Evolutionary conservation across 805 yeast genomes (phyloP).

Genomic region (Barnettozyma sp.): DNA sequence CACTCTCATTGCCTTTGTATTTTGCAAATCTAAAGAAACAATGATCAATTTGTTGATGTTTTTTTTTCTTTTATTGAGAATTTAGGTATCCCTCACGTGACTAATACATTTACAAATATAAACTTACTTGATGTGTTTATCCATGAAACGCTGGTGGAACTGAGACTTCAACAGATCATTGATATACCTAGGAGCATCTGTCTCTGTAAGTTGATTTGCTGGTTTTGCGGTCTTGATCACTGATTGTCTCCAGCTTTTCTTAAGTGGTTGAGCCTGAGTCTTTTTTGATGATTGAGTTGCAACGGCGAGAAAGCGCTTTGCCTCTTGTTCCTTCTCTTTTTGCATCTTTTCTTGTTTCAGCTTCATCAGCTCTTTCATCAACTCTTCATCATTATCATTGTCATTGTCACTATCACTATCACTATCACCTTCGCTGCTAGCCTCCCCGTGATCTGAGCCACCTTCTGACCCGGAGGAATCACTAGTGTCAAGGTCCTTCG

Average conservation of each 20-base stretch:
- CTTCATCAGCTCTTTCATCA: conserved; percentile 34
- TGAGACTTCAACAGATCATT: conserved; percentile 25
- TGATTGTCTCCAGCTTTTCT: conserved; percentile 31
- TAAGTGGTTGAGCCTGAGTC: conserved; percentile 10
- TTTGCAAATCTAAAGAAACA: too few relatives aligned
- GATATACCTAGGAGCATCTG: conserved; percentile 26
- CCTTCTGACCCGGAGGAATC: too few relatives aligned
- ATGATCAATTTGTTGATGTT: too few relatives aligned
- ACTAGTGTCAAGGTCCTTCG: conserved; percentile 10
- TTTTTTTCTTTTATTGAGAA: too few relatives aligned
- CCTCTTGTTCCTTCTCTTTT: conserved; percentile 21
- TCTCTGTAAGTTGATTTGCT: conserved; percentile 17
- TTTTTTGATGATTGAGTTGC: too few relatives aligned
- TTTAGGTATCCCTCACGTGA: too few relatives aligned
- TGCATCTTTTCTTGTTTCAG: conserved; percentile 30
- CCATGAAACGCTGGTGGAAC: conserved; percentile 21
- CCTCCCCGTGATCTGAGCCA: too few relatives aligned
- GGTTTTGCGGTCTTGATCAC: conserved; percentile 24
- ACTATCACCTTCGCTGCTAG: conserved; percentile 28
- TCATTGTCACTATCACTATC: conserved; percentile 32
- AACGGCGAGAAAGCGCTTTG: conserved; percentile 18
- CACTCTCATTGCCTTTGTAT: neutral
- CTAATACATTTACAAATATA: too few relatives aligned
- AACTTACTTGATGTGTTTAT: conserved; percentile 18
- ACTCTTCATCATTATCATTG: conserved; percentile 36